These are phyloP conservation scores for Hericium erinaceus DNA, from an alignment of 768 basidiomycete species.

Conservation along the genomic window DNA sequence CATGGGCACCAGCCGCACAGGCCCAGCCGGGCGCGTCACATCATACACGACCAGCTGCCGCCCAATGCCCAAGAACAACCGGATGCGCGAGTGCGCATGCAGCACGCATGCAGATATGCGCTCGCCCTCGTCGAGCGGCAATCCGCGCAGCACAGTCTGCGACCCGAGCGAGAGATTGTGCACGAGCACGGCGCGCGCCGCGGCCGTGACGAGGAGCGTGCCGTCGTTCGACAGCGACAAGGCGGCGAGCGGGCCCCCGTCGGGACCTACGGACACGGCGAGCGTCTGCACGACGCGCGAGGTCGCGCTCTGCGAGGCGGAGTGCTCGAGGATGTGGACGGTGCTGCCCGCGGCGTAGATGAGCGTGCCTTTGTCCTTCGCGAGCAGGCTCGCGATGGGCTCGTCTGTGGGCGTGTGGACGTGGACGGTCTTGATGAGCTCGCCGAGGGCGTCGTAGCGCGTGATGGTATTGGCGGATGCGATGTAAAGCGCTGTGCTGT, in stretches of 20 bases:
- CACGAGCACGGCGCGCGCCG: conserved; percentile 43
- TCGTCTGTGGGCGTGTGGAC: conserved; percentile 22
- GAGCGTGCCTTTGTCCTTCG: conserved; percentile 30
- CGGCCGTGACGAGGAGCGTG: conserved; percentile 47
- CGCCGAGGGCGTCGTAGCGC: conserved; percentile 41
- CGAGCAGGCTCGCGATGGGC: conserved; percentile 22
- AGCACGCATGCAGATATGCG: conserved; percentile 44
- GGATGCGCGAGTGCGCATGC: conserved; percentile 53
- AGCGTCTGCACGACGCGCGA: conserved; percentile 38
- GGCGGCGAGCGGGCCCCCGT: conserved; percentile 31
- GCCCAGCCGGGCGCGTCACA: conserved; percentile 44
- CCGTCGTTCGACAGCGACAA: conserved; percentile 53
- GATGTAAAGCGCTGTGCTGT: conserved; percentile 47
- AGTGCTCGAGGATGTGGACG: conserved; percentile 41
- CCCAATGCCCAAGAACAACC: conserved; percentile 46
- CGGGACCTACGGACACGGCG: conserved; percentile 34
- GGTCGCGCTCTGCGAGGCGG: conserved; percentile 22
- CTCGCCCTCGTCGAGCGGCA: conserved; percentile 29
- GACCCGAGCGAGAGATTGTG: conserved; percentile 49
- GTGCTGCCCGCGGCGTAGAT: conserved; percentile 39
- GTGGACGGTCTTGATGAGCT: conserved; percentile 36
- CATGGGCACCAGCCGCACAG: conserved; percentile 43
- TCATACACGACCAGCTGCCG: conserved; percentile 55
- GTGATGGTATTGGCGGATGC: conserved; percentile 38
- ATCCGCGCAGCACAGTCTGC: conserved; percentile 45